Base-by-base conservation (phyloP, 345 rosid species). In the Aquilaria sinensis region DNA sequence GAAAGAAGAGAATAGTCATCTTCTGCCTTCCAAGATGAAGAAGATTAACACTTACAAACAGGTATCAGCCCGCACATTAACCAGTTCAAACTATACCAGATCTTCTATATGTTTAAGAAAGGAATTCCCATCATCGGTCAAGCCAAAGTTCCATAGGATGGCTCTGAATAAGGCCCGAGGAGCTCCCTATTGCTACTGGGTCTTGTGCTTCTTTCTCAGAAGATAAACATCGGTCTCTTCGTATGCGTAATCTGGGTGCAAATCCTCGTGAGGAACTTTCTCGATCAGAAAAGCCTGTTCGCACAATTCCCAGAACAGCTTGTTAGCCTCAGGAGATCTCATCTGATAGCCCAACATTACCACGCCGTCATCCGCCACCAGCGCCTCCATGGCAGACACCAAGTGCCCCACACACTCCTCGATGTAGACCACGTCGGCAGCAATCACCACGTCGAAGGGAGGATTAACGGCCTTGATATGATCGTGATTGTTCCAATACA, bases 251-350 rank as follows among this genome's bases (percentile, higher is more conserved):
- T 90, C 97, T 13, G 84, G 82, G 77, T 90, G 98, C 63, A 93
- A 67, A 80, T 93, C 81, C 70, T 83, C 90, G 46, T 90, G 93
- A 51, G 86, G 85, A 45, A 93, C 87, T 67, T 90, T 93, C 64
- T 93, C 89, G 5, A 81, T 86, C 63, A 23, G 73, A 61, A 93
- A 93, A 59, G 77, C 85, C 72, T 51, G 76, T 56, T 58, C 85
- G 71, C 82, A 79, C 62, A 81, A 47, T 72, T 89, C 97, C 98
- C 98, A 93, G 15, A 93, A 90, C 34, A 83, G 49, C 68, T 72
- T 76, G 70, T 90, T 87, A 1, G 98, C 98, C 72, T 87, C 96
- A 1, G 96, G 97, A 1, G 86, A 89, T 82, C 98, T 82, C 70
- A 92, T 10, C 67, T 92, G 96, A 65, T 92, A 92, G 47, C 96